Percentiles rank a stretch among this genome's conserved stretches.
phyloP scores from a whole-genome alignment of 352 stramenopile species.

The Pythium sukuiense region DNA sequence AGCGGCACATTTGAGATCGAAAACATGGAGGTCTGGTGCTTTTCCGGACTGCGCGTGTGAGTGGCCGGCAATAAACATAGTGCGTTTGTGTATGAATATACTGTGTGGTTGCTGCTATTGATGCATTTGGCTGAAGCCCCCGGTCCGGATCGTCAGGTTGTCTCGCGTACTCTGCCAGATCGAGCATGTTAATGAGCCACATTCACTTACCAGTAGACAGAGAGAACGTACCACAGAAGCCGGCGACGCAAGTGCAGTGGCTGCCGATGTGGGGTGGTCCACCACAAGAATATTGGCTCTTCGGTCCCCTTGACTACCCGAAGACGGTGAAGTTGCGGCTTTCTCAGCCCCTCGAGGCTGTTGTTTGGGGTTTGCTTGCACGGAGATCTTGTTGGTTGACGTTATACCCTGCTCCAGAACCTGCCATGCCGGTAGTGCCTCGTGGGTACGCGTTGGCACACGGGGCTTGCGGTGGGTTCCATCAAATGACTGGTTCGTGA shows the following conservation, averaged over 20 bases:
- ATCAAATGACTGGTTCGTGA: slow-evolving; percentile 60
- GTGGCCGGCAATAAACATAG: not conserved
- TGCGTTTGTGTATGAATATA: not conserved
- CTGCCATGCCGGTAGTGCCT: slow-evolving; percentile 42
- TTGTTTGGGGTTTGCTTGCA: not conserved
- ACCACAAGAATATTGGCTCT: slow-evolving; percentile 41
- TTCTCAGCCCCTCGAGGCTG: not conserved
- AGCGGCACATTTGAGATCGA: slow-evolving; percentile 49
- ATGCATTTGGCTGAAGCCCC: slow-evolving; percentile 11
- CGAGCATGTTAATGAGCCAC: not conserved
- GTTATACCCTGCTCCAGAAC: slow-evolving; percentile 44
- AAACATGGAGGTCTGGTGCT: slow-evolving; percentile 70
- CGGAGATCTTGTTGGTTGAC: slow-evolving; percentile 26
- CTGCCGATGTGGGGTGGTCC: slow-evolving; percentile 6
- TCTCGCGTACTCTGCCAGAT: not conserved
- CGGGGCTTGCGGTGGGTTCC: slow-evolving; percentile 49
- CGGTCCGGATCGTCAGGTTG: slow-evolving; percentile 11
- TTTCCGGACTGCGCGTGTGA: slow-evolving; percentile 67
- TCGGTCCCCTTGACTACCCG: not conserved
- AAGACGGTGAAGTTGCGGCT: not conserved
- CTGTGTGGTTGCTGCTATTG: slow-evolving; percentile 1
- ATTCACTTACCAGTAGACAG: not conserved
- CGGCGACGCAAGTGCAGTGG: not conserved
- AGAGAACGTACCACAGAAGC: not conserved
- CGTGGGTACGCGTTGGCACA: slow-evolving; percentile 48